Base-by-base conservation (phyloP, 2,329 filamentous ascomycete genomes). In the Ascochyta fabae region DNA sequence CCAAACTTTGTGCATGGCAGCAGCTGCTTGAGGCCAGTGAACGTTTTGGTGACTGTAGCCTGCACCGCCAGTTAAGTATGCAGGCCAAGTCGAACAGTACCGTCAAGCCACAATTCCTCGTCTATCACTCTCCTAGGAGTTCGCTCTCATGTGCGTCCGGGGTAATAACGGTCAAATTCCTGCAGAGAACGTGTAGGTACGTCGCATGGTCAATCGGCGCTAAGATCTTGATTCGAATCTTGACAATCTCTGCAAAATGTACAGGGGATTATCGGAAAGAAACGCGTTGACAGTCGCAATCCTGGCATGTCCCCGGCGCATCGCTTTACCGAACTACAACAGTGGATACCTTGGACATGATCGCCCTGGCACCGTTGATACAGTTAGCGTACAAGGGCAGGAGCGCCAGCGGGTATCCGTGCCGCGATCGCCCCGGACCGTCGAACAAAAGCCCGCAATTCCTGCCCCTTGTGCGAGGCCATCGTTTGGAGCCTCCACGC, bases 351-450 rank as follows among this genome's bases (percentile, higher is more conserved):
- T 43, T 23, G 8, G 15, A 45, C 23, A 42, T 33, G 31, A 50
- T 42, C 42, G 16, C 33, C 31, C 12, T 50, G 26, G 31, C 42
- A 36, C 41, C 46, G 35, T 51, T 43, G 31, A 50, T 24, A 47
- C 29, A 36, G 38, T 39, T 56, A 56, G 53, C 42, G 43, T 51
- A 42, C 38, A 51, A 22, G 46, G 46, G 31, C 12, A 16, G 2
- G 23, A 23, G 33, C 43, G 44, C 47, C 35, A 42, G 56, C 47
- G 50, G 50, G 9, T 54, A 40, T 34, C 40, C 47, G 50, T 53
- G 49, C 53, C 53, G 53, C 47, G 47, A 56, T 51, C 53, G 47
- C 53, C 47, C 53, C 47, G 47, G 41, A 50, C 53, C 47, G 42
- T 47, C 52, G 41, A 55, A 46, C 23, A 31, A 52, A 51, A 39